Evolutionary conservation across 2,329 filamentous ascomycete genomes (phyloP), one percentile per base, ranked within the genome.

Genomic region (Tolypocladium pustulatum): DNA sequence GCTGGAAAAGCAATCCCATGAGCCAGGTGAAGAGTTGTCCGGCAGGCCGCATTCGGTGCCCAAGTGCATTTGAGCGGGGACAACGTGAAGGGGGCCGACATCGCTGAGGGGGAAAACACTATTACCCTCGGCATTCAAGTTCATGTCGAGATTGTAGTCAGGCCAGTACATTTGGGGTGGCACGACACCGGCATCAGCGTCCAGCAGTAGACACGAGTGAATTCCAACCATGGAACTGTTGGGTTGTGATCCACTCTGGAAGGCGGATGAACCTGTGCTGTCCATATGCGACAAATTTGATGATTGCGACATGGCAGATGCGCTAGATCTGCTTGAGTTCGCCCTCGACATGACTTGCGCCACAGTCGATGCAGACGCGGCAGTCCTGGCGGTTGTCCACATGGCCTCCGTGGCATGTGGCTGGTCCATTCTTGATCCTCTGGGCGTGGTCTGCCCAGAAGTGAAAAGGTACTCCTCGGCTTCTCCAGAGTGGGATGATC

Each of bases 51-150:
- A 68, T 63, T 82, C 80, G 69, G 79, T 79, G 65, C 79, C 78
- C 65, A 82, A 69, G 63, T 78, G 77, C 72, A 83, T 80, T 63
- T 84, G 79, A 57, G 77, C 73, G 56, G 82, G 81, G 66, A 82
- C 77, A 68, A 84, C 78, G 63, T 84, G 81, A 66, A 82, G 71
- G 56, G 74, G 71, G 65, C 66, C 67, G 58, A 80, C 63, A 61
- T 78, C 75, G 59, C 74, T 65, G 60, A 76, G 62, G 67, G 70
- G 66, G 74, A 82, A 68, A 67, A 71, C 61, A 76, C 72, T 67
- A 72, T 76, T 68, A 72, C 75, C 67, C 55, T 76, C 73, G 51
- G 73, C 63, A 59, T 71, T 66, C 63, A 81, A 68, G 61, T 72
- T 75, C 64, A 77, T 69, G 63, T 76, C 73, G 69, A 81, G 72